Conservation (phyloP, 192 early-diverging fungal species). For the Piromyces sp. region DNA sequence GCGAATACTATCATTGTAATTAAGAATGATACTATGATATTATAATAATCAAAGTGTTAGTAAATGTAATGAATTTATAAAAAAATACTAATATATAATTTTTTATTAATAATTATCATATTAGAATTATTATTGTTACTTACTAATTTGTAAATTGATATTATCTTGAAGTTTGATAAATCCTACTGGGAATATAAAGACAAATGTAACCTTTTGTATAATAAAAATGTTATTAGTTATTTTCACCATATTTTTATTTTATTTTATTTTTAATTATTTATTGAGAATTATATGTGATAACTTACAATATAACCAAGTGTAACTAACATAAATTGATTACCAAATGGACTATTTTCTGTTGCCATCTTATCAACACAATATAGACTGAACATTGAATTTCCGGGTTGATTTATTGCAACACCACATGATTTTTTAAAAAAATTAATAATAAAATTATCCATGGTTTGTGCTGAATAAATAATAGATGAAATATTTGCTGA, state of each 20-base stretch:
- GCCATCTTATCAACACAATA: conserved; percentile 10
- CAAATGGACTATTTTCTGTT: conserved; percentile 21
- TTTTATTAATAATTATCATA: too few species aligned
- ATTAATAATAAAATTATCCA: conserved; percentile 29
- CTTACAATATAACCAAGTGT: conserved; percentile 19
- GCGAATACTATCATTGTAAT: conserved; percentile 16
- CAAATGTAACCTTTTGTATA: conserved; percentile 2
- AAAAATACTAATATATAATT: too few species aligned
- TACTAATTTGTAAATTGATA: conserved; percentile 25
- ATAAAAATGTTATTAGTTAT: neutral
- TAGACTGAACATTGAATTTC: conserved; percentile 3
- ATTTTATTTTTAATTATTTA: too few species aligned
- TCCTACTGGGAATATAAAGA: conserved; percentile 21
- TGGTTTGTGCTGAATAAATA: conserved; percentile 8
- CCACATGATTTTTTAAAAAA: conserved; percentile 32
- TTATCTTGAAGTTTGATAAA: conserved; percentile 36
- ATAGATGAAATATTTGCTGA: neutral
- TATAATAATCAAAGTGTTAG: too few species aligned
- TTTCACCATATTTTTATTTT: too few species aligned
- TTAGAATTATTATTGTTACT: too few species aligned
- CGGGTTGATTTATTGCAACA: conserved; percentile 1
- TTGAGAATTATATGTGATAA: too few species aligned
- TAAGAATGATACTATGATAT: conserved; percentile 16
- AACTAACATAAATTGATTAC: conserved; percentile 17
- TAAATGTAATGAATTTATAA: too few species aligned